Evolutionary conservation across 331 rosid species (phyloP), one percentile per base, ranked within the genome.

Genomic region (Saraca asoca): DNA sequence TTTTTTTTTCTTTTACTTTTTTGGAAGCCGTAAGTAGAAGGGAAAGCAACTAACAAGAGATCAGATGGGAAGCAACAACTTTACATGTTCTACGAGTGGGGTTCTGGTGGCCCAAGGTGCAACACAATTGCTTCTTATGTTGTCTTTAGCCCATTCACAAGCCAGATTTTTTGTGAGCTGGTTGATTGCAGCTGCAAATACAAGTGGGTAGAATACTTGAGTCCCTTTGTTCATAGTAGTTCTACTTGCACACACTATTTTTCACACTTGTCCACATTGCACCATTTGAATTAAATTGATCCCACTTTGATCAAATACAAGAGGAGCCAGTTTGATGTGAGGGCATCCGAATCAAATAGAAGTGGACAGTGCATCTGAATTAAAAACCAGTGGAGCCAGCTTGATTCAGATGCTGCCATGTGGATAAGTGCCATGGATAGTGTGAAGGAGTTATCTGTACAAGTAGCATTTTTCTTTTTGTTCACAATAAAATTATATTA

Each of bases 81-180:
- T 73, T 73, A 81, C 85, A 59, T 64, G 29, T 54, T 81, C 77
- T 6, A 69, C 79, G 39, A 77, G 79, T 7, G 85, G 71, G 13
- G 85, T 80, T 53, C 79, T 64, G 42, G 73, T 69, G 15, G 43
- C 66, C 82, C 77, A 73, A 8, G 85, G 85, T 10, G 54, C 82
- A 51, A 81, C 82, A 60, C 65, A 29, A 13, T 81, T 81, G 75
- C 68, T 64, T 51, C 85, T 69, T 49, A 81, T 81, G 73, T 77
- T 73, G 68, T 81, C 82, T 53, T 58, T 52, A 4, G 85, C 79
- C 85, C 85, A 77, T 66, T 81, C 85, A 60, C 85, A 77, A 18
- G 85, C 82, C 52, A 80, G 54, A 73, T 45, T 58, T 39, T 73
- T 72, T 4, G 85, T 46, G 7, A 80, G 71, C 57, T 81, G 77